Conservation (phyloP, 371 early-diverging fungal species). For the Mucor ambiguus region DNA sequence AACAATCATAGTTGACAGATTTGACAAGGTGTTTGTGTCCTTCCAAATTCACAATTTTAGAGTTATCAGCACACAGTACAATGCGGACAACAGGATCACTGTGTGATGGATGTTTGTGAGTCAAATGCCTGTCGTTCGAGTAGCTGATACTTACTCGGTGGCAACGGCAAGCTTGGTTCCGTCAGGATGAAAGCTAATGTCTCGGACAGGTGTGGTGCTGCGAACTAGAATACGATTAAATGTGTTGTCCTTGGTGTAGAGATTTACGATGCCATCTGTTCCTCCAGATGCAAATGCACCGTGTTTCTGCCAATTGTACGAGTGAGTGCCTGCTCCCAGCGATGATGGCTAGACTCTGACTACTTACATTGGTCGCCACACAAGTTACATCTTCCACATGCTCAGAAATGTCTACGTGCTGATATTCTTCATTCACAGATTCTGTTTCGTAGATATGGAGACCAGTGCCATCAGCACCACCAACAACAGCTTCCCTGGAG, state of each 20-base stretch:
- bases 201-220: slow-evolving; percentile 41
- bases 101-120: background rate
- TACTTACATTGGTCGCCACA: slow-evolving; percentile 21
- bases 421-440: slow-evolving; percentile 14
- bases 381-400: slow-evolving; percentile 24
- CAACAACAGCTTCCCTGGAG: slow-evolving; percentile 22
- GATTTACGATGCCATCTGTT: slow-evolving; percentile 41
- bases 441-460: slow-evolving; percentile 25
- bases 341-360: background rate
- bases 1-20: slow-evolving; percentile 47
- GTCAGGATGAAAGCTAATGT: slow-evolving; percentile 28
- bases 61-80: slow-evolving; percentile 34
- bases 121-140: background rate
- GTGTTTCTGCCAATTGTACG: slow-evolving; percentile 8
- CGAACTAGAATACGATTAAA: slow-evolving; percentile 39
- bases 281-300: slow-evolving; percentile 38
- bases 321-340: background rate
- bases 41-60: slow-evolving; percentile 34
- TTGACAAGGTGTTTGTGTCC: slow-evolving; percentile 49
- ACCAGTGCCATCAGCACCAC: slow-evolving; percentile 18
- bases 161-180: slow-evolving; percentile 47
- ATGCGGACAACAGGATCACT: slow-evolving; percentile 47
- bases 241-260: slow-evolving; percentile 23
- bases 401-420: slow-evolving; percentile 10
- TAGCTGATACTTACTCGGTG: slow-evolving; percentile 47